Conservation (phyloP, 139 green algal species). For the Chlamydomonas sphaeroides region DNA sequence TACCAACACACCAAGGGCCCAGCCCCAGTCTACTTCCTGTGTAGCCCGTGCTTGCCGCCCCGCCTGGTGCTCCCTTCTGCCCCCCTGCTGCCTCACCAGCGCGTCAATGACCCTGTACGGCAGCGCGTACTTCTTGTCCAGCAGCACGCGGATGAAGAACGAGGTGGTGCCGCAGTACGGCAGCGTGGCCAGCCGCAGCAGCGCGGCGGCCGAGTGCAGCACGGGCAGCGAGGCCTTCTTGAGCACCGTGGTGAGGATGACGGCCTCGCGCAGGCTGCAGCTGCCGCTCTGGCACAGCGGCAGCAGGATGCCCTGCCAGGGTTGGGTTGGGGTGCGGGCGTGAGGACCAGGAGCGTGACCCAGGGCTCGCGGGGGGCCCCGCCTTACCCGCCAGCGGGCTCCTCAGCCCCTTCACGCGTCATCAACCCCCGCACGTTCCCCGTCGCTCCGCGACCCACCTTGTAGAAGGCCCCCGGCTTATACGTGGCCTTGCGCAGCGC, state of each 20-base stretch:
- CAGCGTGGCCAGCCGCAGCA: slow-evolving; percentile 87
- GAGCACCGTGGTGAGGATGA: slow-evolving; percentile 92
- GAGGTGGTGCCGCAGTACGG: slow-evolving; percentile 92
- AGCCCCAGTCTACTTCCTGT: too few species aligned
- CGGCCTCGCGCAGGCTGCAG: slow-evolving; percentile 94
- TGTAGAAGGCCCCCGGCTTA: slow-evolving; percentile 98
- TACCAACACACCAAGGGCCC: too few species aligned
- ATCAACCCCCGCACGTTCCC: neutral
- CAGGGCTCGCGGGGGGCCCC: neutral
- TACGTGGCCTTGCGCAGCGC: slow-evolving; percentile 97
- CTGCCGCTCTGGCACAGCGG: slow-evolving; percentile 82
- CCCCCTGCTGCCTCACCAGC: slow-evolving; percentile 40
- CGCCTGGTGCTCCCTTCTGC: neutral
- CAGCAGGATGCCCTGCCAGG: slow-evolving; percentile 83
- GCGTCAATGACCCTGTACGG: slow-evolving; percentile 83
- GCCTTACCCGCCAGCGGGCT: neutral
- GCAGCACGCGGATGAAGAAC: slow-evolving; percentile 97
- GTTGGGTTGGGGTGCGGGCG: neutral
- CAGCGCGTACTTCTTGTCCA: slow-evolving; percentile 99
- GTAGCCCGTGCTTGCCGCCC: too few species aligned
- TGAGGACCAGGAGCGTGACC: neutral
- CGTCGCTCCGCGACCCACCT: slow-evolving; percentile 56
- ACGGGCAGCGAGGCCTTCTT: slow-evolving; percentile 88
- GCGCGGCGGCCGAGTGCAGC: slow-evolving; percentile 90
- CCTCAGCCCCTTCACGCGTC: neutral